These are phyloP conservation scores for Groenewaldozyma sp. DNA, from an alignment of 1,139 yeast species.

Conservation along the genomic window DNA sequence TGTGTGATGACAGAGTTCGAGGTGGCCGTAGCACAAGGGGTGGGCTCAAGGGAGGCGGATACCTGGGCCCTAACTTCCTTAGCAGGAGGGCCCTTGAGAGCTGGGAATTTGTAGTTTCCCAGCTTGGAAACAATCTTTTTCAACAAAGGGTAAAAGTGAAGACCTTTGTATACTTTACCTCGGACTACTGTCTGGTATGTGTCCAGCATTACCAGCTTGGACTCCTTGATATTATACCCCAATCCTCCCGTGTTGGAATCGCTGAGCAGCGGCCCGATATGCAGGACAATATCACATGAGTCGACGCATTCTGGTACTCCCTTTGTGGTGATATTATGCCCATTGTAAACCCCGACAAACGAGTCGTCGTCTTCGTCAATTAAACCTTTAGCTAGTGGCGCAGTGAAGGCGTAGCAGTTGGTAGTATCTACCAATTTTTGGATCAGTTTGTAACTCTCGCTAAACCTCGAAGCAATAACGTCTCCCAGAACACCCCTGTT, in stretches of 20 bases:
- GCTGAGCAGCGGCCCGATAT: constrained; percentile 34
- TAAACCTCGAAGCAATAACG: constrained; percentile 49
- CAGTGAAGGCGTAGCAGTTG: constrained; percentile 37
- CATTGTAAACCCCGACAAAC: constrained; percentile 60
- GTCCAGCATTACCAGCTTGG: constrained; percentile 32
- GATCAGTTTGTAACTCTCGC: constrained; percentile 34
- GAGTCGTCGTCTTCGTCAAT: constrained; percentile 52
- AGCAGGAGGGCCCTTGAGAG: too few relatives aligned
- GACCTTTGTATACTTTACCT: constrained; percentile 29
- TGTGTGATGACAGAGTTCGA: constrained; percentile 30
- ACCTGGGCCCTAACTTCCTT: constrained; percentile 15
- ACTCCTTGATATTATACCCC: constrained; percentile 30
- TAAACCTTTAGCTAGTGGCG: constrained; percentile 45
- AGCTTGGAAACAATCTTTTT: constrained; percentile 31
- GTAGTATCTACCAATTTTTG: constrained; percentile 40
- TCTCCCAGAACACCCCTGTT: constrained; percentile 63
- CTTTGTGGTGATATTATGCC: constrained; percentile 36
- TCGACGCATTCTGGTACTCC: constrained; percentile 35
- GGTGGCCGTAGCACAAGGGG: too few relatives aligned
- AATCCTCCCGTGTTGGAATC: constrained; percentile 39
- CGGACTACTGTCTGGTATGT: constrained; percentile 41
- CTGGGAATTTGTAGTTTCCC: constrained; percentile 28
- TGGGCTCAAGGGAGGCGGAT: constrained; percentile 13
- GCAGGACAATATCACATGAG: constrained; percentile 30
- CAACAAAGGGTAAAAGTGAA: constrained; percentile 42